A percentile compares a stretch with the other conserved stretches of the same genome.
Conservation (phyloP, 129 eudicot species). For the Ambrosia artemisiifolia region DNA sequence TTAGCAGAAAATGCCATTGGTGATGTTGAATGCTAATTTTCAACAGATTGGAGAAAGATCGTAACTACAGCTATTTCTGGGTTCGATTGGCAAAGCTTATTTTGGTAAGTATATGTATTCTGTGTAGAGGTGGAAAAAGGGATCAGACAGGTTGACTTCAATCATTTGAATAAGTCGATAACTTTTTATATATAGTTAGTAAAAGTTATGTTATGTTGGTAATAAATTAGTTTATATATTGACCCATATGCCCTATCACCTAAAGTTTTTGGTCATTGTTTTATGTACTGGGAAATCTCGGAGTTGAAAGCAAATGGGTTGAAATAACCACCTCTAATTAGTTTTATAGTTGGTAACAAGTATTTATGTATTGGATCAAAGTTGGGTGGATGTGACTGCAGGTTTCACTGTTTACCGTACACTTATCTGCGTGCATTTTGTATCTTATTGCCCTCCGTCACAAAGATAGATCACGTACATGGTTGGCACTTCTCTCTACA, state of each 20-base stretch:
- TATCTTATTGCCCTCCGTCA: conserved; percentile 58
- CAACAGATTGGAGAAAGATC: conserved; percentile 70
- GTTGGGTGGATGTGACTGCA: conserved; percentile 26
- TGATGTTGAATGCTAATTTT: too few relatives aligned
- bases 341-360: too few relatives aligned
- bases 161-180: too few relatives aligned
- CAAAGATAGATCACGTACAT: conserved; percentile 39
- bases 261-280: too few relatives aligned
- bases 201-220: too few relatives aligned
- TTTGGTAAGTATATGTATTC: conserved; percentile 45
- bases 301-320: too few relatives aligned
- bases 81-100: conserved; percentile 55
- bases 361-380: not conserved
- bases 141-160: not conserved
- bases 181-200: too few relatives aligned
- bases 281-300: too few relatives aligned
- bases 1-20: too few relatives aligned
- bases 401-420: conserved; percentile 65
- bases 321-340: not conserved
- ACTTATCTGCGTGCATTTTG: conserved; percentile 51
- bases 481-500: conserved; percentile 35
- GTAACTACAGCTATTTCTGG: conserved; percentile 51
- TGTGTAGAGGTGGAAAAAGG: not conserved
- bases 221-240: too few relatives aligned
- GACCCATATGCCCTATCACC: too few relatives aligned